Base-by-base conservation (phyloP, 1,139 yeast genomes). In the Suhomyces panamericanus region DNA sequence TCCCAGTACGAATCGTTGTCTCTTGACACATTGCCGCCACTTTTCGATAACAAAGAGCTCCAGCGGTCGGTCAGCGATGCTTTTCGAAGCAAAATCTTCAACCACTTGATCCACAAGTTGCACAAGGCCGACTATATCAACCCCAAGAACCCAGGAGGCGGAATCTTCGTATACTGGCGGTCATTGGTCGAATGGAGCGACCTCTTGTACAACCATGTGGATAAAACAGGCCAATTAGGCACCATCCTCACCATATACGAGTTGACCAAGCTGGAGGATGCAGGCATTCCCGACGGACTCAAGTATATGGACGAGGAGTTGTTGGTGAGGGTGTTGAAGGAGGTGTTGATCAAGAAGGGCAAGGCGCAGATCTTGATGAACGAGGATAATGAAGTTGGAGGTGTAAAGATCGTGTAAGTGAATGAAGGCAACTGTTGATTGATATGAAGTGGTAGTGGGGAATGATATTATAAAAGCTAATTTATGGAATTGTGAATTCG, bases 231-330 rank as follows among this genome's bases (percentile, higher is more conserved):
- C 0, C 96, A 89, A 61, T 70, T 77, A 46, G 90, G 90, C 6
- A 71, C 84, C 0, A 86, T 93, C 2, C 67, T 93, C 44, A 93
- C 99, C 0, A 64, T 90, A 9, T 91, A 87, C 64, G 99, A 93
- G 62, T 64, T 93, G 38, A 70, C 79, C 0, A 78, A 80, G 49
- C 87, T 88, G 56, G 75, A 70, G 39, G 95, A 87, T 32, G 66
- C 78, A 35, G 79, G 82, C 0, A 56, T 67, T 3, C 74, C 76
- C 2, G 80, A 79, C 51, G 83, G 78, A 35, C 81, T 91, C 54
- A 73, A 75, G 47, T 80, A 80, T 29, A 74, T 90, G 58, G 90
- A 88, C 55, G 75, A 79, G 37, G 60, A 63, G 12, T 60, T 89
- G 20, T 65, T 90, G 49, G 71, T 76, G 15, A 70, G 70, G 49